Evolutionary conservation across 2,329 filamentous ascomycete species (phyloP).

Genomic region (Harringtonia lauricola): DNA sequence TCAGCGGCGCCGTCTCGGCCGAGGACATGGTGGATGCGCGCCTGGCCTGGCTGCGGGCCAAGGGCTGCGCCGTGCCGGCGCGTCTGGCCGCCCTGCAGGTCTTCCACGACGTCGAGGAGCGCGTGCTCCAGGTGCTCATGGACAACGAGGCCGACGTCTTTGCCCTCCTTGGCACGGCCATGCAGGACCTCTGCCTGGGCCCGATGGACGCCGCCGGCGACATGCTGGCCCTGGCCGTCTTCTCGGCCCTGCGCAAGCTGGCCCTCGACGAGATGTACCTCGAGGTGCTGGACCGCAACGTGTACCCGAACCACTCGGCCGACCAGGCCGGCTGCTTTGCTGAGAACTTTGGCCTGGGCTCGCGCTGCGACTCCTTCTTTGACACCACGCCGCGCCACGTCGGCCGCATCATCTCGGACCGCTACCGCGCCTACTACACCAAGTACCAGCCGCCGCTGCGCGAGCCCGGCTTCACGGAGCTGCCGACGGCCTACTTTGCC

Average conservation of each 20-base stretch:
- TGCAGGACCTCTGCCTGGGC: not conserved
- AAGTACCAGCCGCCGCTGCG: slow-evolving; percentile 12
- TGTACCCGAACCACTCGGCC: slow-evolving; percentile 40
- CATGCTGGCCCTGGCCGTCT: slow-evolving; percentile 38
- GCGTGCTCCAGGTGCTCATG: slow-evolving; percentile 12
- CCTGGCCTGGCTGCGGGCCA: slow-evolving; percentile 28
- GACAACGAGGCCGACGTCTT: slow-evolving; percentile 12
- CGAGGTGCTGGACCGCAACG: slow-evolving; percentile 44
- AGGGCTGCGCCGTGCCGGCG: slow-evolving; percentile 24
- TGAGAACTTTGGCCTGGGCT: slow-evolving; percentile 44
- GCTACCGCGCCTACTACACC: slow-evolving; percentile 12
- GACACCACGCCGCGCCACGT: slow-evolving; percentile 32
- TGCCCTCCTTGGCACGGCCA: not conserved
- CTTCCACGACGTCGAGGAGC: slow-evolving; percentile 24
- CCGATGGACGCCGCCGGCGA: slow-evolving; percentile 19
- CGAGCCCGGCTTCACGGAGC: slow-evolving; percentile 31
- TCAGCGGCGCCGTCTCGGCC: slow-evolving; percentile 24
- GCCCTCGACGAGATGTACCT: slow-evolving; percentile 45
- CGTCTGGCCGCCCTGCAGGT: slow-evolving; percentile 20
- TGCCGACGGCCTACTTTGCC: slow-evolving; percentile 38
- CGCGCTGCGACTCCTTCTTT: slow-evolving; percentile 45
- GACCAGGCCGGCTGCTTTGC: slow-evolving; percentile 47
- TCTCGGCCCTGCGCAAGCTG: slow-evolving; percentile 38
- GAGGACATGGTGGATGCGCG: slow-evolving; percentile 25
- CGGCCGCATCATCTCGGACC: slow-evolving; percentile 20